Evolutionary conservation across 2,329 filamentous ascomycete species (phyloP), one percentile per base, ranked within the genome.

Genomic region (Fusarium sterilihyphosum): DNA sequence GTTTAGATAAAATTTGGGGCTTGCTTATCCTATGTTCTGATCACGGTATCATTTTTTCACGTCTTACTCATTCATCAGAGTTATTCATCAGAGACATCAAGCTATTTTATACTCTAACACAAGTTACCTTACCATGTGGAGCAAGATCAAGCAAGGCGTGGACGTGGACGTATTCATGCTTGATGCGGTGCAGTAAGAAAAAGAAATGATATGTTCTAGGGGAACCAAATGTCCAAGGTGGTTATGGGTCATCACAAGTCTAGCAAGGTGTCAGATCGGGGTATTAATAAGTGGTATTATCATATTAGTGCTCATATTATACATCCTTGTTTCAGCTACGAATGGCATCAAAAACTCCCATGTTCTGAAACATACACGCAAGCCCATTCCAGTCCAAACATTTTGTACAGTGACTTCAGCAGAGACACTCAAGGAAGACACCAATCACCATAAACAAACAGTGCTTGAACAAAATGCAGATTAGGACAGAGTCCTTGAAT

Each of bases 401-500:
- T 40, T 18, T 37, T 57, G 22, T 52, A 49, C 43, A 69, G 3
- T 8, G 35, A 17, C 37, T 59, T 53, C 41, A 54, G 49, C 24
- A 35, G 54, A 29, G 54, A 29, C 24, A 41, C 24, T 41, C 24
- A 17, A 50, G 38, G 18, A 44, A 26, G 63, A 40, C 31, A 33
- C 18, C 12, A 67, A 46, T 46, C n/a, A 70, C 31, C 26, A 63
- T 24, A 24, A 64, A 14, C 41, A 47, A 26, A 60, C 24, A 31
- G 33, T 56, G 16, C 37, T 61, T 69, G 20, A 72, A 68, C 14
- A 52, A 60, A 46, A 40, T 72, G 40, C 63, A 65, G 20, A 60
- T 54, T 61, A 65, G 56, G 52, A 65, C 59, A 44, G 37, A 53
- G 50, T 67, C 66, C 54, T 44, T 37, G 44, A 65, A 59, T 44